Evolutionary conservation across 108 stramenopile species (phyloP), one percentile per base, ranked within the genome.

Genomic region (Discostella stelligeroides): DNA sequence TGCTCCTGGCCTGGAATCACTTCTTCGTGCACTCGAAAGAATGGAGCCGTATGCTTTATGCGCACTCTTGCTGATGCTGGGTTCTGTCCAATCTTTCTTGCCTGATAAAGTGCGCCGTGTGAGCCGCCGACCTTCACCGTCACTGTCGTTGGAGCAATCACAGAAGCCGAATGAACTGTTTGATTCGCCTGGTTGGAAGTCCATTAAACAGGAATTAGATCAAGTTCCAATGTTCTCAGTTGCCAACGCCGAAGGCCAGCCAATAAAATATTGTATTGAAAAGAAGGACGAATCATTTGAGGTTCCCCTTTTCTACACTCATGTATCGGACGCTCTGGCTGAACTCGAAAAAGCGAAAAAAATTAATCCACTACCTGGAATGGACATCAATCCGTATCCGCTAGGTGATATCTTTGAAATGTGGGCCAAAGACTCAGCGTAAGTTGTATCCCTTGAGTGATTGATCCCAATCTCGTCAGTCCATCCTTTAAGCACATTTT

Each of bases 281-380:
- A 64, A 69, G 28, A 61, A 46, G 8, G 30, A 63, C 13, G 45
- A 39, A n/a, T 42, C 46, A 37, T 63, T 68, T 48, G 63, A 79
- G 18, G 70, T 88, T 4, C 81, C 87, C 1, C 76, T 88, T 49
- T 86, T 88, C 56, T 88, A 72, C 60, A 70, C 73, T 30, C 80
- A 84, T 50, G 82, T 88, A n/a, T 78, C 79, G 7, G 87, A 82
- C 49, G 87, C 85, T 8, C 17, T 73, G 60, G 50, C 39, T 17
- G 87, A 86, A 71, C 60, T 86, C 47, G 71, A 74, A 42, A 80
- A 69, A 23, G 83, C 84, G 7, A 63, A 68, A 41, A 57, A 63
- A 56, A 76, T 55, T 14, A 70, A 45, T 18, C 41, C 69, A 17
- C 6, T 57, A 4, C 43, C 57, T 12, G 80, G 58, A 7, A 71